These are phyloP conservation scores for Phlyctochytrium arcticum DNA, from an alignment of 192 early-diverging fungal genomes.

Conservation along the genomic window DNA sequence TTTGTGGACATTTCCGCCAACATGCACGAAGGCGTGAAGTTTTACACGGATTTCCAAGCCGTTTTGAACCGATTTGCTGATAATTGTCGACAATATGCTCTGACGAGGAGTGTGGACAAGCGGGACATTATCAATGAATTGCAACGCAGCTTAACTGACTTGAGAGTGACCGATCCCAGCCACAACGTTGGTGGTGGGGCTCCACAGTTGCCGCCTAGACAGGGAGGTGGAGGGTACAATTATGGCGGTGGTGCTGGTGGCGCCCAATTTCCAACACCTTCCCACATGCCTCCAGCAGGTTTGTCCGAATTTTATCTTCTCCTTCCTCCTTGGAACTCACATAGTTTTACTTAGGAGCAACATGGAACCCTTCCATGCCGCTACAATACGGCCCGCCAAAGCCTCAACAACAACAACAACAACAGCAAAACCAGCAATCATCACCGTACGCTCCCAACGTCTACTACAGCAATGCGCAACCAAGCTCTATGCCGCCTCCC, in stretches of 20 bases:
- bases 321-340: not conserved
- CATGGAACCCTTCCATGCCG: not conserved
- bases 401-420: not conserved
- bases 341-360: not conserved
- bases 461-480: not conserved
- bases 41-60: conserved; percentile 66
- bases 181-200: not conserved
- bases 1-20: conserved; percentile 72
- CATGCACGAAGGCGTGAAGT: conserved; percentile 73
- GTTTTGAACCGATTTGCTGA: conserved; percentile 57
- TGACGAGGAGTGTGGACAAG: conserved; percentile 64
- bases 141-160: not conserved
- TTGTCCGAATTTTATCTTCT: not conserved
- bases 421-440: not conserved
- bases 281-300: not conserved
- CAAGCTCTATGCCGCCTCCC: not conserved
- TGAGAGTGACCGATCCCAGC: not conserved
- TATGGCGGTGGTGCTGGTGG: too few species aligned
- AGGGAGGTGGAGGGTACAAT: too few species aligned
- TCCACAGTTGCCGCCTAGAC: not conserved
- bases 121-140: conserved; percentile 7
- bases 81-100: conserved; percentile 67
- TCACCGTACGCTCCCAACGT: not conserved
- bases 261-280: too few species aligned
- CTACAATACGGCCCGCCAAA: not conserved